Evolutionary conservation across 345 rosid genomes (phyloP).

Genomic region (Brassica rapa): DNA sequence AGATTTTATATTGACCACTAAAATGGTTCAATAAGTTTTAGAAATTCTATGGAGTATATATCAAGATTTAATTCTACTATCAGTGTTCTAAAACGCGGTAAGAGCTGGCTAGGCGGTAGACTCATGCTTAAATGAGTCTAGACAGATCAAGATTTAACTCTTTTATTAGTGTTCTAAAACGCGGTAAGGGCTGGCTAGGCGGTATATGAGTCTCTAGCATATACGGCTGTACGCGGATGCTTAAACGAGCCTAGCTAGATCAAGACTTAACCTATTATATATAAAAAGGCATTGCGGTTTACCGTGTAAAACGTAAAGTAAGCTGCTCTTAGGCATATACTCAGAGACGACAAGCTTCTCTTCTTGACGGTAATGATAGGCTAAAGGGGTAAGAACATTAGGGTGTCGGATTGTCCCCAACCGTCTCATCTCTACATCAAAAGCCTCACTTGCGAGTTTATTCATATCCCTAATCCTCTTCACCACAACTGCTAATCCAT

Average conservation of each 20-base stretch:
- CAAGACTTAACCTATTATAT: background rate
- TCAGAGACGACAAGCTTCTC: conserved; percentile 88
- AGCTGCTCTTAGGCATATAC: conserved; percentile 79
- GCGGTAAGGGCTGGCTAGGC: background rate
- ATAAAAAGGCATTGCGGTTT: conserved; percentile 5
- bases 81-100: background rate
- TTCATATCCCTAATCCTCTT: conserved; percentile 88
- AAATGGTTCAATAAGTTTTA: background rate
- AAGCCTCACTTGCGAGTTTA: conserved; percentile 51
- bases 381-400: conserved; percentile 73
- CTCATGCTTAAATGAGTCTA: background rate
- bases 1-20: background rate
- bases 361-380: conserved; percentile 75
- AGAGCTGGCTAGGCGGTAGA: background rate
- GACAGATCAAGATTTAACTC: background rate
- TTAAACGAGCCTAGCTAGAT: background rate
- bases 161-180: background rate
- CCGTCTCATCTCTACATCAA: conserved; percentile 72
- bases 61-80: background rate
- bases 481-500: conserved; percentile 77
- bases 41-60: background rate
- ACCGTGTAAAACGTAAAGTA: conserved; percentile 81
- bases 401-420: conserved; percentile 62
- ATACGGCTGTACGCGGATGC: background rate
- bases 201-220: background rate